Conservation (phyloP, 2,329 filamentous ascomycete genomes). For the Diaporthe eres region DNA sequence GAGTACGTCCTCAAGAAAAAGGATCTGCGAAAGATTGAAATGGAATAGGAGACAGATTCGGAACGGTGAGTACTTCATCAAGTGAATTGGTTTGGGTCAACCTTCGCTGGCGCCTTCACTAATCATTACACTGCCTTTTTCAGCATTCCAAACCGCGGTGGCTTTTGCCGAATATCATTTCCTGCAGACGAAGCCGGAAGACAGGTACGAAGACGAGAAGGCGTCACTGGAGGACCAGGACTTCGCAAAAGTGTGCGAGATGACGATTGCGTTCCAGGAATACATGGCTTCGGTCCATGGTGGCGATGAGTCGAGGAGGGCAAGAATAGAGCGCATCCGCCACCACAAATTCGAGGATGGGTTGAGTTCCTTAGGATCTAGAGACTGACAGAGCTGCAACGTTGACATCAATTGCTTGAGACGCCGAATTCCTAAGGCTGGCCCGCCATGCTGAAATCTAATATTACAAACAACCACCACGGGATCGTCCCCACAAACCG, state of each 20-base stretch:
- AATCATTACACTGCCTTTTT: neutral
- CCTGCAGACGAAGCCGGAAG: neutral
- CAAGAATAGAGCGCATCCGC: neutral
- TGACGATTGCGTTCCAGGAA: slow-evolving; percentile 6
- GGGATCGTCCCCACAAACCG: too few species aligned
- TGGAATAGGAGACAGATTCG: slow-evolving; percentile 3
- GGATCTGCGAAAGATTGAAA: neutral
- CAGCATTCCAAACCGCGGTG: slow-evolving; percentile 29
- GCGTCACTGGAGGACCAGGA: slow-evolving; percentile 2
- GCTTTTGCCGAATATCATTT: slow-evolving; percentile 11
- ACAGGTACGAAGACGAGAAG: neutral
- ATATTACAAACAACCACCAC: neutral
- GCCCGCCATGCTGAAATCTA: neutral
- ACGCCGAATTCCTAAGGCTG: too few species aligned
- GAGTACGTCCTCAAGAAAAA: neutral
- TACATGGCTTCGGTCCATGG: neutral
- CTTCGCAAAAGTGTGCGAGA: slow-evolving; percentile 5
- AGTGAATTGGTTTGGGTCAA: fast-evolving
- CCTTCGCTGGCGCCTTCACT: neutral
- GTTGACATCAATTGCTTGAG: too few species aligned
- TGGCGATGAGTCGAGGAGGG: neutral
- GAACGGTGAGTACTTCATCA: neutral
- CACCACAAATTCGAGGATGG: neutral
- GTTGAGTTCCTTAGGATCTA: neutral
- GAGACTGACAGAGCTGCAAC: neutral